Conservation (phyloP, 768 basidiomycete species). For the Pisolithus orientalis region DNA sequence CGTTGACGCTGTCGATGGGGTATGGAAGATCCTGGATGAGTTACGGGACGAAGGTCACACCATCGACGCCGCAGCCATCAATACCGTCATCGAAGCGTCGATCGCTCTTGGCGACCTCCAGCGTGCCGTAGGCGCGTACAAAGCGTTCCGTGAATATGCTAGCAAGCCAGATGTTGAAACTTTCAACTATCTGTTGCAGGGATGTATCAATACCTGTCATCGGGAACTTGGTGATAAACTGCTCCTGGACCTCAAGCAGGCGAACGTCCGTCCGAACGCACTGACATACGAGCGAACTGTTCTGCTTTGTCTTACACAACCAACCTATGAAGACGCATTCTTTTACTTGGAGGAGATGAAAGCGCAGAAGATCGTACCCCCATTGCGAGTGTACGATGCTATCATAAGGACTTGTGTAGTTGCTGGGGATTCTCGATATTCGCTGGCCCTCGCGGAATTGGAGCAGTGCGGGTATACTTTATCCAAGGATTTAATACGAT, state of each 20-base stretch:
- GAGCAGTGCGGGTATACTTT: slow-evolving; percentile 47
- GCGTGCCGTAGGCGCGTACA: slow-evolving; percentile 74
- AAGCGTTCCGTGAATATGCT: slow-evolving; percentile 48
- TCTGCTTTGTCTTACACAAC: slow-evolving; percentile 60
- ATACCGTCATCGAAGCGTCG: slow-evolving; percentile 61
- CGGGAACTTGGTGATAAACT: slow-evolving; percentile 64
- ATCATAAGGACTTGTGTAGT: slow-evolving; percentile 54
- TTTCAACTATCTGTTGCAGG: slow-evolving; percentile 64
- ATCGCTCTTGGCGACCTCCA: slow-evolving; percentile 59
- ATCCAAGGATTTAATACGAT: slow-evolving; percentile 23
- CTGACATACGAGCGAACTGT: slow-evolving; percentile 66
- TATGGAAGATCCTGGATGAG: slow-evolving; percentile 60
- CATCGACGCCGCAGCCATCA: slow-evolving; percentile 56
- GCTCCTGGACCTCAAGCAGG: slow-evolving; percentile 58
- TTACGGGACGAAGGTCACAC: slow-evolving; percentile 45
- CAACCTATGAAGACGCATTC: slow-evolving; percentile 80
- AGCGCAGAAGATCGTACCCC: slow-evolving; percentile 47
- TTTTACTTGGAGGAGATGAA: slow-evolving; percentile 90
- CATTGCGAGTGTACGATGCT: slow-evolving; percentile 47
- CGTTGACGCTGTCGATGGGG: slow-evolving; percentile 51
- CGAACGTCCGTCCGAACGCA: slow-evolving; percentile 47
- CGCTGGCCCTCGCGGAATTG: slow-evolving; percentile 69
- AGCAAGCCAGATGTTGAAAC: slow-evolving; percentile 55
- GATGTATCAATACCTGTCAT: slow-evolving; percentile 53
- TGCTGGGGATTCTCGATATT: slow-evolving; percentile 54